Evolutionary conservation across 805 yeast genomes (phyloP).

Genomic region (Barnettozyma siamensis): DNA sequence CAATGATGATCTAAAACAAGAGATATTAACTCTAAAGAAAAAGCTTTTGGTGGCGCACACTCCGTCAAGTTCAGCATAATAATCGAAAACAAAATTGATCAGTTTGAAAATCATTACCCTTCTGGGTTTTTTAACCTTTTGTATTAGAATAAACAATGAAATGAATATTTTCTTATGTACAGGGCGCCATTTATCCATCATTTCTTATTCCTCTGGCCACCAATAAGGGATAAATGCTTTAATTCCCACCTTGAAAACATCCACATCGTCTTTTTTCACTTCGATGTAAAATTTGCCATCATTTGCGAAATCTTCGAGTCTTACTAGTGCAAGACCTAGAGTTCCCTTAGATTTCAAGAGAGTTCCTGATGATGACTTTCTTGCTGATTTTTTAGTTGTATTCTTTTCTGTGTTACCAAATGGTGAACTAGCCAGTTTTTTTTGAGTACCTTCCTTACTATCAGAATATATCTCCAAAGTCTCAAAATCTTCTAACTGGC

Average conservation of each 20-base stretch:
- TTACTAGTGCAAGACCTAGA: constrained; percentile 60
- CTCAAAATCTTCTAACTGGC: constrained; percentile 7
- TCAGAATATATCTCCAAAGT: constrained; percentile 19
- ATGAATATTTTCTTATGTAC: background rate
- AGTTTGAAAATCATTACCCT: too few relatives aligned
- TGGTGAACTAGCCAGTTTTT: constrained; percentile 30
- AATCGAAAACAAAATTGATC: background rate
- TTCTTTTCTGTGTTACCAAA: constrained; percentile 26
- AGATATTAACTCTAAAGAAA: constrained; percentile 52
- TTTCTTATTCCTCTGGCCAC: constrained; percentile 49
- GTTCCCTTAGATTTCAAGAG: constrained; percentile 51
- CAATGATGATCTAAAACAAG: constrained; percentile 69
- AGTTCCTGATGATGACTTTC: constrained; percentile 49
- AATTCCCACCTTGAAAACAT: constrained; percentile 32
- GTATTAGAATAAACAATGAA: too few relatives aligned
- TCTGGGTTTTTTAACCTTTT: too few relatives aligned
- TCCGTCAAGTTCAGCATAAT: constrained; percentile 8
- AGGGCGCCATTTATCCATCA: background rate
- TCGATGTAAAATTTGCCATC: constrained; percentile 29
- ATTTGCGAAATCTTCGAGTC: constrained; percentile 37
- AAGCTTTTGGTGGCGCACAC: constrained; percentile 32
- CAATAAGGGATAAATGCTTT: constrained; percentile 60
- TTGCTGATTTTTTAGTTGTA: constrained; percentile 12
- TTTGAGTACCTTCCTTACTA: constrained; percentile 13
- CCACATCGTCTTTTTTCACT: constrained; percentile 20